Percentiles rank a stretch among this genome's conserved stretches.
phyloP scores from a whole-genome alignment of 192 early-diverging fungal genomes.

The Backusella sp. region DNA sequence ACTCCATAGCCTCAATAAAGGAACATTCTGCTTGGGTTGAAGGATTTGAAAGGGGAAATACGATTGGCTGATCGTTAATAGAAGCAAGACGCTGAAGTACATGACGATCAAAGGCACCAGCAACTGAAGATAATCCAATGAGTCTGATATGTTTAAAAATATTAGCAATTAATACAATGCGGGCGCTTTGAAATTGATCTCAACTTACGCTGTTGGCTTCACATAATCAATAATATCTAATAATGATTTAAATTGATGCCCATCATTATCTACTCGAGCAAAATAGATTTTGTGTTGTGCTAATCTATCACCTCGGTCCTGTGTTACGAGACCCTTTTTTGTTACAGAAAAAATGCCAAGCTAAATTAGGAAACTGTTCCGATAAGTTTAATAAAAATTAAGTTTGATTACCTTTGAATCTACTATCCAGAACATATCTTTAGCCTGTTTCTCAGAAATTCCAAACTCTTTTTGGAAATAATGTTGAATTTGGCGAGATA shows the following conservation, averaged over 20 bases:
- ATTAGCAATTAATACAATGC: not conserved
- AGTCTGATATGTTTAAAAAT: constrained; percentile 34
- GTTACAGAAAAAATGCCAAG: not conserved
- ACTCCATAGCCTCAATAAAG: constrained; percentile 86
- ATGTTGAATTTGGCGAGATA: constrained; percentile 75
- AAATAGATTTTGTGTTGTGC: constrained; percentile 83
- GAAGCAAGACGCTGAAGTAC: constrained; percentile 74
- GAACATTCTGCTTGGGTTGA: constrained; percentile 91
- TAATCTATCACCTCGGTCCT: constrained; percentile 83
- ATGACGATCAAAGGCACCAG: constrained; percentile 76
- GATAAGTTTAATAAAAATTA: not conserved
- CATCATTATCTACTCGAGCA: constrained; percentile 83
- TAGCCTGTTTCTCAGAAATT: constrained; percentile 72
- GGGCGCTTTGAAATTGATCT: not conserved
- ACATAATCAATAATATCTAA: constrained; percentile 81
- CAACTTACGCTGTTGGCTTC: constrained; percentile 67
- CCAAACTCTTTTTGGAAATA: constrained; percentile 76
- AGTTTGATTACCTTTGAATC: constrained; percentile 63
- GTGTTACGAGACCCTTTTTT: constrained; percentile 74
- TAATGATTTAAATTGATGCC: constrained; percentile 71
- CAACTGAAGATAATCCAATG: constrained; percentile 85
- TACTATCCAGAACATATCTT: constrained; percentile 76
- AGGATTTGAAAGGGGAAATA: constrained; percentile 93
- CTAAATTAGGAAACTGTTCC: not conserved
- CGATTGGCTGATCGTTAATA: constrained; percentile 83